Evolutionary conservation across 1,139 yeast genomes (phyloP), one percentile per base, ranked within the genome.

Genomic region (Hyphopichia khmerensis): DNA sequence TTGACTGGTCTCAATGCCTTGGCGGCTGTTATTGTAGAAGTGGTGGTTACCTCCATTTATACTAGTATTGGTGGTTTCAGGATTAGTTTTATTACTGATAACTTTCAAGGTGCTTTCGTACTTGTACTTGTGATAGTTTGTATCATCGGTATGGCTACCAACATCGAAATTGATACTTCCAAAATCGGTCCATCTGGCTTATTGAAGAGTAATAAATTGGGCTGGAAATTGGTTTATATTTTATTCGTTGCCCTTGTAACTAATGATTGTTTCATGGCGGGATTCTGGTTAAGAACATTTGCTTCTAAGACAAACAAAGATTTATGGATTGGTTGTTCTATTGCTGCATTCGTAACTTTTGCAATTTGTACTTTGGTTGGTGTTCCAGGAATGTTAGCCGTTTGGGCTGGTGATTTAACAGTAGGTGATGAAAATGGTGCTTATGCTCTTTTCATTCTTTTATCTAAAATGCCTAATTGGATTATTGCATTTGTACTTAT

Each of bases 281-380:
- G 96, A 0, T 90, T 90, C 61, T 91, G 98, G 98, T 69, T 91
- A 50, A 76, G 98, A 57, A 87, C 98, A 0, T 91, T 91, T 70
- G 96, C 98, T 3, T 84, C 96, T 14, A 79, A 80, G 48, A 69
- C 90, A 10, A 80, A 89, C 62, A 80, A 73, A 53, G 96, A 90
- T 57, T 73, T 91, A 55, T 65, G 78, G 62, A 77, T 87, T 52
- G 95, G 95, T 18, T 80, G 91, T 42, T 70, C 82, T 2, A 66
- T 90, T 46, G 96, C 96, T 1, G 77, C 93, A 0, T 58, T 86
- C 45, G 76, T 86, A 31, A 71, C 83, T 35, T 79, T 86, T 44
- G 69, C 73, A 17, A 74, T 89, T 46, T 79, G 84, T 50, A 79
- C 87, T 1, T 73, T 89, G 40, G 81, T 86, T 40, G 98, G 97